Base-by-base conservation (phyloP, 1,139 yeast species). In the Saccharomycopsis hybrid region DNA sequence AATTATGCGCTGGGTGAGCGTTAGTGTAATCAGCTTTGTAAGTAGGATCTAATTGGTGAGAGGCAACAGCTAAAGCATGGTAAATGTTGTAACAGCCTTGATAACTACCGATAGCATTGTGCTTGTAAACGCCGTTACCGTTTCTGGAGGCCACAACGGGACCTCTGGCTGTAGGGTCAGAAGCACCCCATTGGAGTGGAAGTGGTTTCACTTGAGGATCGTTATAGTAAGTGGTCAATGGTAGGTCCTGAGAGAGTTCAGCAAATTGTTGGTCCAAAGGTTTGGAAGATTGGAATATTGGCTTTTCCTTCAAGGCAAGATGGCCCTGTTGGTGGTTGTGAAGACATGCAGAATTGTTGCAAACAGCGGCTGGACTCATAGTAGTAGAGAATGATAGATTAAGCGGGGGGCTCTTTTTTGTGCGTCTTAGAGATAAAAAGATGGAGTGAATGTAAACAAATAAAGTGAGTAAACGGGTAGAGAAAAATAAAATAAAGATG, bases 81-180 rank as follows among this genome's bases (percentile, higher is more conserved):
- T 79, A 79, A 49, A 78, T 70, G 29, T 78, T 71, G 58, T 79
- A 79, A 13, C 82, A 75, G 32, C 85, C 84, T 4, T 80, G 68
- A 56, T 77, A 80, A 5, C 82, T 80, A 46, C 85, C 85, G 55
- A 78, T 74, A 36, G 82, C 64, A 55, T 73, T 73, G 59, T 73
- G 77, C 54, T 70, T 71, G 9, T 59, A 28, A 41, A 71, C 57
- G 33, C 76, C 83, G 50, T 74, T 71, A 37, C 73, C 70, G 52
- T 67, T 64, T 57, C 80, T 72, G 2, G 80, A 71, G n/a, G 74
- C 77, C 31, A 77, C 75, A 41, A 78, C 62, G 2, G 83, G 82
- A 9, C 84, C 84, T 58, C 85, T 72, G n/a, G 59, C 63, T 33
- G 57, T 52, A 3, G 80, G 69, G 43, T 73, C 73, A 1, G 68